Evolutionary conservation across 164 flowering plant genomes (phyloP).

Genomic region (Nymphaea thermarum): DNA sequence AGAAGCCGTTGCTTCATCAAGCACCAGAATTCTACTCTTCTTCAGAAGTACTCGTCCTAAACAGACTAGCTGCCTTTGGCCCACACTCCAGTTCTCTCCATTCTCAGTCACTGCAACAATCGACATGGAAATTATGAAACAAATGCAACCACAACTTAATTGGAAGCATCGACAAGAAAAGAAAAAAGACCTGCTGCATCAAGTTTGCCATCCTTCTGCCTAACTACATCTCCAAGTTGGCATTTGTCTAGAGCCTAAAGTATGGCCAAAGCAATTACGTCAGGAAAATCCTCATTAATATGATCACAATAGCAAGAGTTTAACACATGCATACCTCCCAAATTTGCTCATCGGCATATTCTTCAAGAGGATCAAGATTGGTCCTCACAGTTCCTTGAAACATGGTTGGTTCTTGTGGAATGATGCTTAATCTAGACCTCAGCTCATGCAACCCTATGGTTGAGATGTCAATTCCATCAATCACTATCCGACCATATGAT

Average conservation of each 20-base stretch:
- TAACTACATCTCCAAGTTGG: conserved; percentile 32
- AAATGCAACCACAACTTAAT: not conserved
- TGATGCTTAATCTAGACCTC: conserved; percentile 30
- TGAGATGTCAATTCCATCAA: conserved; percentile 28
- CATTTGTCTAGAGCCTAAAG: conserved; percentile 33
- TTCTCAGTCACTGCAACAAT: conserved; percentile 59
- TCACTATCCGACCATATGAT: conserved; percentile 21
- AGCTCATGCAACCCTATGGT: conserved; percentile 33
- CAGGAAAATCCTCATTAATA: not conserved
- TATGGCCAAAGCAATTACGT: not conserved
- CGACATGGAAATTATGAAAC: conserved; percentile 22
- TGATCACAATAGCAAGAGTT: not conserved
- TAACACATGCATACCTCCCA: conserved; percentile 25
- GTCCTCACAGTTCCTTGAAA: conserved; percentile 31
- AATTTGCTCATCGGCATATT: conserved; percentile 31
- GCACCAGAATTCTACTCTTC: conserved; percentile 68
- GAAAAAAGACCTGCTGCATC: conserved; percentile 23
- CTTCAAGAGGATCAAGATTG: conserved; percentile 34
- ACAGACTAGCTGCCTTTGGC: conserved; percentile 80
- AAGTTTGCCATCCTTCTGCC: conserved; percentile 25
- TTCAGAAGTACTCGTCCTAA: conserved; percentile 73
- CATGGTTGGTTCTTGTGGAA: conserved; percentile 42
- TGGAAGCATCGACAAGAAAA: not conserved
- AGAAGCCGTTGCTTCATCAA: conserved; percentile 91
- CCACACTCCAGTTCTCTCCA: conserved; percentile 96